Evolutionary conservation across 352 stramenopile genomes (phyloP).

Genomic region (Phytophthora crassamura): DNA sequence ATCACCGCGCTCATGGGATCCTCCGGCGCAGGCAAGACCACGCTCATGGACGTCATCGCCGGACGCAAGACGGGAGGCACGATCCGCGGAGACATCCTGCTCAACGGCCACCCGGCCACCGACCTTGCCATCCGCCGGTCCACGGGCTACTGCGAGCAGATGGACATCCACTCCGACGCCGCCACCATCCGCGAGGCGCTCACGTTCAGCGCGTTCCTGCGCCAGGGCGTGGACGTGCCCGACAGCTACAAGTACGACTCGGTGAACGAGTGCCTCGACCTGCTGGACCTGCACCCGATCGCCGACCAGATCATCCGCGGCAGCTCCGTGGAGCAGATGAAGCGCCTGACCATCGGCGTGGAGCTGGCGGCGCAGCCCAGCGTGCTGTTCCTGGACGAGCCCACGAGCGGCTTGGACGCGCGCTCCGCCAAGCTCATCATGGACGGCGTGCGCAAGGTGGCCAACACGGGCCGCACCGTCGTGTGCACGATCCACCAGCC

Average conservation of each 20-base stretch:
- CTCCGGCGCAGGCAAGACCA: constrained; percentile 25
- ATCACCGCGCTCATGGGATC: constrained; percentile 31
- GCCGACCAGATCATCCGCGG: too few species aligned
- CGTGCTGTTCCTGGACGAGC: too few species aligned
- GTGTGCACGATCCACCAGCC: too few species aligned
- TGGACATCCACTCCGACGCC: constrained; percentile 84
- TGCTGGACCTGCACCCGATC: too few species aligned
- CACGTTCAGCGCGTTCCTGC: constrained; percentile 24
- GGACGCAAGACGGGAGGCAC: constrained; percentile 26
- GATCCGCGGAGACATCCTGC: constrained; percentile 17
- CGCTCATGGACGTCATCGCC: constrained; percentile 31
- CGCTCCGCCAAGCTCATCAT: constrained; percentile 79
- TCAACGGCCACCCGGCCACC: constrained; percentile 47
- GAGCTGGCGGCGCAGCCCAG: too few species aligned
- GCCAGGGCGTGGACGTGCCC: constrained; percentile 30
- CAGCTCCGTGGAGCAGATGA: too few species aligned
- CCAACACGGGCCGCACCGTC: constrained; percentile 66
- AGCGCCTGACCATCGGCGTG: too few species aligned
- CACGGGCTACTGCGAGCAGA: constrained; percentile 78
- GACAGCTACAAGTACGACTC: too few species aligned
- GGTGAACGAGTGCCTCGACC: too few species aligned
- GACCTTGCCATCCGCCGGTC: constrained; percentile 53
- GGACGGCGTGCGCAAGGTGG: constrained; percentile 84
- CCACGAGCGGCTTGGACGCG: constrained; percentile 68
- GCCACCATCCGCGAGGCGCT: constrained; percentile 58